Percentiles rank a stretch among this genome's conserved stretches.
phyloP scores from a whole-genome alignment of 2,329 filamentous ascomycete genomes.

The Bipolaris gigantea region DNA sequence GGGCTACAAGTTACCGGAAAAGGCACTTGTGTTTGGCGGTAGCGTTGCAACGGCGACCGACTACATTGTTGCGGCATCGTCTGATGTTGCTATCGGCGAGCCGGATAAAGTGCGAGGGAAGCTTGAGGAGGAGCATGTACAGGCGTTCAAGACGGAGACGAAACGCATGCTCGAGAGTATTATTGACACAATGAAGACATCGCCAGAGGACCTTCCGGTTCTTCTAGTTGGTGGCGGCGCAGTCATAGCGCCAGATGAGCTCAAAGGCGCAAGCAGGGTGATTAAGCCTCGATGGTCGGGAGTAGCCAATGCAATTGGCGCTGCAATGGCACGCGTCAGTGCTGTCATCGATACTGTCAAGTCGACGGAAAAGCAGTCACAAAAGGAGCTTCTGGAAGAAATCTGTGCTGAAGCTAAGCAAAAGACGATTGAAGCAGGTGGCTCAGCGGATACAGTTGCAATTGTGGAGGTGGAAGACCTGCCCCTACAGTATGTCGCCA shows the following conservation, averaged over 20 bases:
- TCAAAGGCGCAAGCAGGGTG: slow-evolving; percentile 60
- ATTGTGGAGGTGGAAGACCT: slow-evolving; percentile 50
- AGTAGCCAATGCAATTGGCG: slow-evolving; percentile 67
- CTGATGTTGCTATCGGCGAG: slow-evolving; percentile 49
- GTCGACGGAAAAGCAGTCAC: slow-evolving; percentile 40
- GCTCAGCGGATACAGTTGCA: slow-evolving; percentile 35
- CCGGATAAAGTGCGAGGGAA: slow-evolving; percentile 41
- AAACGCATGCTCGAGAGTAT: slow-evolving; percentile 58
- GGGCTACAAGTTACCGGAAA: slow-evolving; percentile 58
- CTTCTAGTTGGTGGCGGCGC: slow-evolving; percentile 67
- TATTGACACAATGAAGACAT: slow-evolving; percentile 66
- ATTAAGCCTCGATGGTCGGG: slow-evolving; percentile 60
- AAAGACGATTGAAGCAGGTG: slow-evolving; percentile 46
- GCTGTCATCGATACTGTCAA: slow-evolving; percentile 47
- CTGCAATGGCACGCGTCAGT: slow-evolving; percentile 63
- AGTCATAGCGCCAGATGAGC: slow-evolving; percentile 58
- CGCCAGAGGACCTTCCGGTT: slow-evolving; percentile 61
- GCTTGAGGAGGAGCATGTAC: slow-evolving; percentile 41
- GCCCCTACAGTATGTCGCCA: slow-evolving; percentile 58
- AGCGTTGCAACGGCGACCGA: slow-evolving; percentile 63
- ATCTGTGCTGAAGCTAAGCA: slow-evolving; percentile 45
- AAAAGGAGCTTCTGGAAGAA: slow-evolving; percentile 41
- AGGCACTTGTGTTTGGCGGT: slow-evolving; percentile 61
- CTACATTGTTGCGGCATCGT: slow-evolving; percentile 47
- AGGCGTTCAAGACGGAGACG: slow-evolving; percentile 47